Conservation (phyloP, 495 filamentous ascomycete species). For the Penicillium longicatenatum region DNA sequence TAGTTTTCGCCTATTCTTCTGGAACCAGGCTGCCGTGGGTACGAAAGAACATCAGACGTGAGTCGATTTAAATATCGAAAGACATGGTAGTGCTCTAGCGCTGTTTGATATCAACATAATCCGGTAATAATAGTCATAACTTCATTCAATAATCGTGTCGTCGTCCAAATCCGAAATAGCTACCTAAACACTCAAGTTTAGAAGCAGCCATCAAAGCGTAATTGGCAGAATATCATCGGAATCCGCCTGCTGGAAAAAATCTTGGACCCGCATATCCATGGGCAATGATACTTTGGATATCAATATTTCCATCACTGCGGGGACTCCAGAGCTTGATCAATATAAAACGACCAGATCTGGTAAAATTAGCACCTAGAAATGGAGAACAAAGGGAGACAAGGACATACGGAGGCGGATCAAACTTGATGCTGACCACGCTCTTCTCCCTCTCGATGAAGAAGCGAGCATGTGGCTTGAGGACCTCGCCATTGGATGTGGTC, state of each 20-base stretch:
- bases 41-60: too few species aligned
- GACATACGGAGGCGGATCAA: conserved; percentile 84
- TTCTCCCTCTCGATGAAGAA: conserved; percentile 81
- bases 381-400: conserved; percentile 4
- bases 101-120: neutral
- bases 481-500: conserved; percentile 40
- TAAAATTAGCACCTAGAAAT: conserved; percentile 1
- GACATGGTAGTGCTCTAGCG: neutral
- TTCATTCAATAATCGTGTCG: conserved; percentile 8
- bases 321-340: conserved; percentile 87
- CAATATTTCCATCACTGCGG: conserved; percentile 66
- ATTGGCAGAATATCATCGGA: conserved; percentile 18
- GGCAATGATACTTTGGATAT: conserved; percentile 79
- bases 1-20: too few species aligned
- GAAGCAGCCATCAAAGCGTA: neutral
- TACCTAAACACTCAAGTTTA: neutral
- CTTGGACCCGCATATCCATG: conserved; percentile 82
- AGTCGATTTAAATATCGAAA: neutral
- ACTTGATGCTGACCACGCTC: conserved; percentile 82
- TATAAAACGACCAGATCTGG: conserved; percentile 70
- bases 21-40: too few species aligned
- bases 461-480: conserved; percentile 68
- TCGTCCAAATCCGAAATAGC: conserved; percentile 5
- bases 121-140: conserved; percentile 1
- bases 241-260: conserved; percentile 60